Conservation (phyloP, 2,329 filamentous ascomycete genomes). For the Colletotrichum tropicicola region DNA sequence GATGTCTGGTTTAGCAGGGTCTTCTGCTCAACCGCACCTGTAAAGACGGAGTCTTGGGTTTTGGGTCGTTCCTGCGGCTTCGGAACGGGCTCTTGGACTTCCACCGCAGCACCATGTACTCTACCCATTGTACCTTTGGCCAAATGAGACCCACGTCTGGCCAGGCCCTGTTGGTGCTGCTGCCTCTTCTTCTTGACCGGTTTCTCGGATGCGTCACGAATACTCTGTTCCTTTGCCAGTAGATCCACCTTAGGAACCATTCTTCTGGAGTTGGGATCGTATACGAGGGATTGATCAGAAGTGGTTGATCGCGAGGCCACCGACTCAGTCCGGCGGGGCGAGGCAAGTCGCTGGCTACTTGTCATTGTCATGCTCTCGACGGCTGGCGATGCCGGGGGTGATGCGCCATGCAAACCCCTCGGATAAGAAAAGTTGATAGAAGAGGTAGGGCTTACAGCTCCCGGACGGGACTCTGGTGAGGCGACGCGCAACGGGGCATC, state of each 20-base stretch:
- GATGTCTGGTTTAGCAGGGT: background rate
- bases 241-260: constrained; percentile 62
- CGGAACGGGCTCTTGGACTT: constrained; percentile 31
- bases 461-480: constrained; percentile 45
- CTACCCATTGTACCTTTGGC: constrained; percentile 63
- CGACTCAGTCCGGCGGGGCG: constrained; percentile 36
- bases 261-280: constrained; percentile 72
- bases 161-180: constrained; percentile 41
- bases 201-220: constrained; percentile 49
- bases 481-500: constrained; percentile 50
- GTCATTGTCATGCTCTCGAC: constrained; percentile 31
- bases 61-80: constrained; percentile 20
- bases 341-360: constrained; percentile 32
- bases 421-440: constrained; percentile 70
- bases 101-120: constrained; percentile 57
- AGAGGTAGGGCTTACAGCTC: constrained; percentile 56
- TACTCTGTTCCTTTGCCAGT: constrained; percentile 50
- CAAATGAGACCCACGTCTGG: constrained; percentile 55
- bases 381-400: constrained; percentile 45
- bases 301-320: constrained; percentile 34
- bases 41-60: background rate
- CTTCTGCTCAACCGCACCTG: background rate
- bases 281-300: constrained; percentile 60
- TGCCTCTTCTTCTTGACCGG: constrained; percentile 50
- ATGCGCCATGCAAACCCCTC: constrained; percentile 50